Base-by-base conservation (phyloP, 2,329 filamentous ascomycete species). In the Emmonsiellopsis sp. region DNA sequence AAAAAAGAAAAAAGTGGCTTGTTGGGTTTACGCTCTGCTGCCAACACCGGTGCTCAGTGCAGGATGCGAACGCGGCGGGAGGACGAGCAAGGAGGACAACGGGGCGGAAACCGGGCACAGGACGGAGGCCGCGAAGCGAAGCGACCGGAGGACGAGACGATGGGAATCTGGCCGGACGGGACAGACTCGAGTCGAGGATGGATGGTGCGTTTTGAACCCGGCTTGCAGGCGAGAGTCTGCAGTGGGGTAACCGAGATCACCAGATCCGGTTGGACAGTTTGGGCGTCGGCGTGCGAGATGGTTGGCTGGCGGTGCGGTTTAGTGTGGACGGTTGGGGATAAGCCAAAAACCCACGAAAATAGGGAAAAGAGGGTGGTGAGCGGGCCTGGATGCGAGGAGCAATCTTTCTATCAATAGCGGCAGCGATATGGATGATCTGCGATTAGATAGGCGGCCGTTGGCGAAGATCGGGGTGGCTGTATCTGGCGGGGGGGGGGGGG, bases 181-280 rank as follows among this genome's bases (percentile, higher is more conserved):
- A 34, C 10, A 42, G 36, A 33, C 42, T 42, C 34, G 21, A 27
- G 37, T 7, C 13, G 31, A 8, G 11, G 37, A 50, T 21, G 36
- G 45, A 17, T 14, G 45, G 45, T 21, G 33, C 45, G 45, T 48
- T 32, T 34, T 46, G 44, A 36, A 34, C 44, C 44, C 34, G 31
- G 33, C 32, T 17, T 21, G 7, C 13, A 11, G n/a, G 45, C 32
- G 9, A 46, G 31, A 34, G 10, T 33, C 36, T 50, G 48, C 48
- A 42, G 48, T 42, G 48, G 48, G 48, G 48, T 50, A 50, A 50
- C 48, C 36, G 39, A 50, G 48, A 50, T 50, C 36, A 50, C 48
- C 37, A 32, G 48, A 42, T 50, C 48, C 36, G 48, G 48, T 50
- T 50, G 48, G 48, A 33, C 48, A 32, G 48, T 31, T 21, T 40